Evolutionary conservation across 2,329 filamentous ascomycete species (phyloP).

Genomic region (Stagonosporopsis vannaccii): DNA sequence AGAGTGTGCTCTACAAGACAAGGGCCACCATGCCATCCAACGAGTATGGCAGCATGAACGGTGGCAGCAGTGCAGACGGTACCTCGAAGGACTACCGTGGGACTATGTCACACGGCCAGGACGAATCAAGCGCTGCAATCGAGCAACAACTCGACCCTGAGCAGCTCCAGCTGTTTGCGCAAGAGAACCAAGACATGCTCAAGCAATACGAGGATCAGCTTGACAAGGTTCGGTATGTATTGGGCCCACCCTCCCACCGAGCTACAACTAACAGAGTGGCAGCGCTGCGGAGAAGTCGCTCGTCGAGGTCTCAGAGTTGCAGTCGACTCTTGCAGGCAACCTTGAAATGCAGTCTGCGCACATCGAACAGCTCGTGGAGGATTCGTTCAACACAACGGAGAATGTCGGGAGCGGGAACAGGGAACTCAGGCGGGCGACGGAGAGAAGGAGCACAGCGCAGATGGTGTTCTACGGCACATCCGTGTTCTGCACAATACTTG

Average conservation of each 20-base stretch:
- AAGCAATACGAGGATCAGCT: slow-evolving; percentile 93
- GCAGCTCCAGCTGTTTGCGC: slow-evolving; percentile 90
- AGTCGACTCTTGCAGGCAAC: slow-evolving; percentile 86
- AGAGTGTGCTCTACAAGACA: slow-evolving; percentile 80
- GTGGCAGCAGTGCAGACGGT: slow-evolving; percentile 13
- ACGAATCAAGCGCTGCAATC: slow-evolving; percentile 44
- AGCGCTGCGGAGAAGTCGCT: slow-evolving; percentile 90
- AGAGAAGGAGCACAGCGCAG: slow-evolving; percentile 60
- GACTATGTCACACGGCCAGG: slow-evolving; percentile 31
- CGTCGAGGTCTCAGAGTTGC: slow-evolving; percentile 89
- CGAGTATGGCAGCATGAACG: slow-evolving; percentile 33
- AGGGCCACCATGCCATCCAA: slow-evolving; percentile 47
- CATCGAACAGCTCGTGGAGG: slow-evolving; percentile 85
- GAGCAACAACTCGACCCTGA: slow-evolving; percentile 75
- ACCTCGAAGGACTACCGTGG: slow-evolving; percentile 37
- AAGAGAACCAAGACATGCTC: slow-evolving; percentile 91
- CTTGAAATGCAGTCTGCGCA: slow-evolving; percentile 85
- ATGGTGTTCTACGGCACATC: slow-evolving; percentile 58
- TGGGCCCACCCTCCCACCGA: background rate
- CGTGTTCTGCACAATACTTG: slow-evolving; percentile 55
- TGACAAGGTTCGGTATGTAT: slow-evolving; percentile 85
- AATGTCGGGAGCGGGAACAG: slow-evolving; percentile 91
- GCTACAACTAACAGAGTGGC: slow-evolving; percentile 26
- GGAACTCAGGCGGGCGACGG: slow-evolving; percentile 82
- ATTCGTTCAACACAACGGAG: slow-evolving; percentile 81